phyloP scores from a whole-genome alignment of 371 early-diverging fungal species.

The Gilbertella persicaria region DNA sequence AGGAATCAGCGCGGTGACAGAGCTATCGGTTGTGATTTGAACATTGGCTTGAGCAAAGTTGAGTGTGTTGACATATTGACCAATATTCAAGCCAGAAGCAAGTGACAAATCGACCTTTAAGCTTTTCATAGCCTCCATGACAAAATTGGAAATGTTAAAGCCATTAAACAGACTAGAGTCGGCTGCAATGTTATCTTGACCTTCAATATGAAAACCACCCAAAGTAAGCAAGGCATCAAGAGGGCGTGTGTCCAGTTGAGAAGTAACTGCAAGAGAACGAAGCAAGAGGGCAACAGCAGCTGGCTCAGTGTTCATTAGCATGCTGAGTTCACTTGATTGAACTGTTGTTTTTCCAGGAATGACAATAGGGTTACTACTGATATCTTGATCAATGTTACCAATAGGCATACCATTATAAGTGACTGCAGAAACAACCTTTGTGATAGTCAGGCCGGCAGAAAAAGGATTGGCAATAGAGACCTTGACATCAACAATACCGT shows the following conservation, averaged over 20 bases:
- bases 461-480: conserved; percentile 63
- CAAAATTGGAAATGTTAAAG: conserved; percentile 54
- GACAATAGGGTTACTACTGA: conserved; percentile 43
- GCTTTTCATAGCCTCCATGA: conserved; percentile 54
- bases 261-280: conserved; percentile 49
- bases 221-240: conserved; percentile 53
- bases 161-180: conserved; percentile 40
- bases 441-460: conserved; percentile 50
- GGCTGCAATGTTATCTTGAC: conserved; percentile 38
- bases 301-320: conserved; percentile 50
- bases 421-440: conserved; percentile 49
- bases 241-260: conserved; percentile 46
- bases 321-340: conserved; percentile 32
- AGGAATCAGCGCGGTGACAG: conserved; percentile 52
- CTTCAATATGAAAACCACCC: conserved; percentile 47
- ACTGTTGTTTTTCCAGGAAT: conserved; percentile 38
- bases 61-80: conserved; percentile 50
- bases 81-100: conserved; percentile 51
- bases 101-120: conserved; percentile 56
- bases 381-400: conserved; percentile 55
- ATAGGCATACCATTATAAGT: conserved; percentile 53
- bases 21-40: conserved; percentile 43
- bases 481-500: conserved; percentile 51
- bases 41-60: conserved; percentile 53
- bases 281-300: conserved; percentile 48